phyloP scores from a whole-genome alignment of 2,329 filamentous ascomycete genomes.

The Trichophyton equinum region DNA sequence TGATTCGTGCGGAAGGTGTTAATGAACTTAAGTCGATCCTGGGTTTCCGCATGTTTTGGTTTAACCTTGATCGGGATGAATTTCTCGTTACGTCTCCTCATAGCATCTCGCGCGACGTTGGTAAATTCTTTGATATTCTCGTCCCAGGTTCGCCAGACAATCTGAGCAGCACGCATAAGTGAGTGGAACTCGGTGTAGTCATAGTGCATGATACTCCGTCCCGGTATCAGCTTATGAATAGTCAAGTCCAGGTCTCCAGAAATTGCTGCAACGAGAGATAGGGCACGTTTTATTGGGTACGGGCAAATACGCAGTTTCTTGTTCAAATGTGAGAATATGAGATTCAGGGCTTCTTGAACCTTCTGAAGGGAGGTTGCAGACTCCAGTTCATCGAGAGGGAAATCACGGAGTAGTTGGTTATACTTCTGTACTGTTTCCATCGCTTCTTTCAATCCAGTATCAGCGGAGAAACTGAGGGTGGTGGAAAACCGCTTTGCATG shows the following conservation, averaged over 20 bases:
- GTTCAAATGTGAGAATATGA: constrained; percentile 91
- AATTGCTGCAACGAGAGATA: constrained; percentile 93
- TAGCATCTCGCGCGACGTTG: constrained; percentile 90
- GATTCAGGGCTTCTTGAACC: constrained; percentile 72
- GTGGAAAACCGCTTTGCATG: constrained; percentile 97
- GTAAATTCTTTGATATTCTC: constrained; percentile 96
- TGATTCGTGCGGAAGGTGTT: constrained; percentile 92
- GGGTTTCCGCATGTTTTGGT: constrained; percentile 74
- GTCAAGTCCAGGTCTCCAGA: constrained; percentile 82
- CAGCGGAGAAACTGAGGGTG: constrained; percentile 89
- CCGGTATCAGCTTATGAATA: constrained; percentile 73
- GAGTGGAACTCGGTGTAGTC: constrained; percentile 82
- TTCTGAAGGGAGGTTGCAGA: constrained; percentile 83
- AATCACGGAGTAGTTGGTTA: constrained; percentile 97
- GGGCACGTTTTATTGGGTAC: constrained; percentile 81
- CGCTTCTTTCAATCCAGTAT: constrained; percentile 90
- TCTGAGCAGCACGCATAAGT: constrained; percentile 70
- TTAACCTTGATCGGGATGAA: constrained; percentile 97
- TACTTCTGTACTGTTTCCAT: constrained; percentile 96
- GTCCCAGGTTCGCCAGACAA: constrained; percentile 87
- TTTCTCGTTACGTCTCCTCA: constrained; percentile 83
- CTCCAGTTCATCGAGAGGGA: constrained; percentile 85
- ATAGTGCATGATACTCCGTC: constrained; percentile 77
- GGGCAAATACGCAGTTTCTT: constrained; percentile 95
- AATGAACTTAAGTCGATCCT: constrained; percentile 86